Percentiles rank a stretch among this genome's conserved stretches.
Conservation (phyloP, 495 filamentous ascomycete species). For the Opeltia flavorubescens region DNA sequence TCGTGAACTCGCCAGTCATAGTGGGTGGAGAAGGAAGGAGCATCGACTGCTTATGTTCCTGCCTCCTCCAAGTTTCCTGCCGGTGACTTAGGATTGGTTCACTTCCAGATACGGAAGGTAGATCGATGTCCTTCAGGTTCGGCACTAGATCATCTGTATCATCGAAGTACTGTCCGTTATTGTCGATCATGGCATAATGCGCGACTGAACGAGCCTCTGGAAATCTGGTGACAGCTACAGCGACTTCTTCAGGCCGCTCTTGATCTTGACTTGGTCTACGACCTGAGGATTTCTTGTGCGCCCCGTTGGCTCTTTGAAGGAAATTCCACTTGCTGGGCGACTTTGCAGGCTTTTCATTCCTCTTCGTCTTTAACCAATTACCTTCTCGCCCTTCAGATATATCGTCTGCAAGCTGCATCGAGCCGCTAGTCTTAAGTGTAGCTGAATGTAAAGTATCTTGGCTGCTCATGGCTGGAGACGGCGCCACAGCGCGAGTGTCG, state of each 20-base stretch:
- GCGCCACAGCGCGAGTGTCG: constrained; percentile 17
- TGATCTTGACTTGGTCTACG: constrained; percentile 22
- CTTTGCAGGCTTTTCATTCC: constrained; percentile 17
- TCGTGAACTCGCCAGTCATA: constrained; percentile 29
- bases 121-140: constrained; percentile 35
- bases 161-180: constrained; percentile 50
- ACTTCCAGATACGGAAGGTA: neutral
- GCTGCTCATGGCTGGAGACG: constrained; percentile 20
- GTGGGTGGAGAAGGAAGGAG: constrained; percentile 41
- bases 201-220: constrained; percentile 36
- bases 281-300: constrained; percentile 22
- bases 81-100: neutral
- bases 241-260: constrained; percentile 25
- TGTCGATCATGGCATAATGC: constrained; percentile 75
- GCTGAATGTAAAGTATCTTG: constrained; percentile 15
- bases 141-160: constrained; percentile 47
- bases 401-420: constrained; percentile 7
- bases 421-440: constrained; percentile 9
- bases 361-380: constrained; percentile 24
- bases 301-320: constrained; percentile 55
- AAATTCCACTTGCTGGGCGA: constrained; percentile 62
- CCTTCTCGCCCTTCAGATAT: constrained; percentile 24
- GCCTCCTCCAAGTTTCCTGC: constrained; percentile 10
- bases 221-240: constrained; percentile 27
- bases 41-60: constrained; percentile 32